phyloP scores from a whole-genome alignment of 148 eudicot genomes.

The Nepenthes mirabilis region DNA sequence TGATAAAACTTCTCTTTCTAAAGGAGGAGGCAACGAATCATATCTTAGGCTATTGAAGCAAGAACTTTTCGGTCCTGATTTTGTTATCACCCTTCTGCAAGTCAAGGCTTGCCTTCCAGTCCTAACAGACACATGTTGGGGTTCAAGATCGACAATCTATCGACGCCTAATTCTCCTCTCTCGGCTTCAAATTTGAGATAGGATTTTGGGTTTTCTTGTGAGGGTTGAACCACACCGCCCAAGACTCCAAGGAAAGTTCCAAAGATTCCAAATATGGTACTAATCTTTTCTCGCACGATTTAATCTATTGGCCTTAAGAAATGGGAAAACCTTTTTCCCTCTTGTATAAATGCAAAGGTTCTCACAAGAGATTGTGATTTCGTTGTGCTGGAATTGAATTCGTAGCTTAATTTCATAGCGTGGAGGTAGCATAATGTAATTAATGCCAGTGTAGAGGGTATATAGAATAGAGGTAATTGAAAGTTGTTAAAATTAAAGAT shows the following conservation, averaged over 20 bases:
- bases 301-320: too few species aligned
- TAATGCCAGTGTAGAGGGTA: too few species aligned
- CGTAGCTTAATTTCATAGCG: too few species aligned
- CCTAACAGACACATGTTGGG: constrained; percentile 70
- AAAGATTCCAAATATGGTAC: constrained; percentile 85
- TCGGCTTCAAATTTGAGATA: constrained; percentile 55
- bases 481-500: too few species aligned
- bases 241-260: constrained; percentile 82
- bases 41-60: constrained; percentile 50
- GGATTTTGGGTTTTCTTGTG: constrained; percentile 26
- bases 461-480: too few species aligned
- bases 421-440: too few species aligned
- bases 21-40: constrained; percentile 44
- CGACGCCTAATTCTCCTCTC: constrained; percentile 44
- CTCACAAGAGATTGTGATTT: too few species aligned
- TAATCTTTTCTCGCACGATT: too few species aligned
- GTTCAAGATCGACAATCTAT: constrained; percentile 56
- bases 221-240: constrained; percentile 42
- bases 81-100: constrained; percentile 54
- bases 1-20: constrained; percentile 45
- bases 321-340: too few species aligned
- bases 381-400: too few species aligned
- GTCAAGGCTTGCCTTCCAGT: constrained; percentile 45
- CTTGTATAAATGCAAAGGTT: too few species aligned
- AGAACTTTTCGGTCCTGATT: constrained; percentile 83